phyloP scores from a whole-genome alignment of 1,284 basidiomycete species.

The Abortiporus biennis region DNA sequence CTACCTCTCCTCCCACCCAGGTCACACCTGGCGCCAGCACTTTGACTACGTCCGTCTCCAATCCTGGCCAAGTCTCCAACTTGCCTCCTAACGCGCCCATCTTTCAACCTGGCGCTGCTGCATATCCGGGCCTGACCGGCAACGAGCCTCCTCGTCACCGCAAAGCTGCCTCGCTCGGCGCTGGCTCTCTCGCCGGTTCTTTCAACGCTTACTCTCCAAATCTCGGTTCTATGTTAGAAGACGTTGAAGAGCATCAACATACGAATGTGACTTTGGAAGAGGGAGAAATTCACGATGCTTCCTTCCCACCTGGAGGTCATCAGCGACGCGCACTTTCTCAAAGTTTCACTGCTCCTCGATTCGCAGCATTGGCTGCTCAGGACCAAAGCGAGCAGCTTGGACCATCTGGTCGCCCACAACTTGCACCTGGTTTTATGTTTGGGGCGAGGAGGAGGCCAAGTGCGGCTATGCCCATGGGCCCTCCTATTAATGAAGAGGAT shows the following conservation, averaged over 20 bases:
- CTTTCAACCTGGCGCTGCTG: conserved; percentile 61
- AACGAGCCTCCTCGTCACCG: conserved; percentile 63
- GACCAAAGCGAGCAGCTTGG: conserved; percentile 61
- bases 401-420: conserved; percentile 81
- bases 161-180: conserved; percentile 71
- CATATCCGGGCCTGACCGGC: conserved; percentile 41
- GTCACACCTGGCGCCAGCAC: conserved; percentile 34
- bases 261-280: conserved; percentile 54
- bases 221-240: conserved; percentile 77
- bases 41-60: conserved; percentile 33
- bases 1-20: conserved; percentile 52
- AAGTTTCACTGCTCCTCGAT: conserved; percentile 81
- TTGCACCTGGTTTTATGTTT: conserved; percentile 87
- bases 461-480: conserved; percentile 48
- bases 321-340: conserved; percentile 71
- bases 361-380: conserved; percentile 78
- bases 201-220: conserved; percentile 70
- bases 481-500: conserved; percentile 75
- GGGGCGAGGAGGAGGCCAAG: conserved; percentile 62
- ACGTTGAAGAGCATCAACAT: conserved; percentile 58
- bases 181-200: conserved; percentile 48
- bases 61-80: conserved; percentile 39
- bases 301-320: conserved; percentile 47
- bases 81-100: conserved; percentile 61
- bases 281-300: conserved; percentile 64